A percentile compares a stretch with the other conserved stretches of the same genome.
Conservation (phyloP, 1,284 basidiomycete species). For the Irpex sp. region DNA sequence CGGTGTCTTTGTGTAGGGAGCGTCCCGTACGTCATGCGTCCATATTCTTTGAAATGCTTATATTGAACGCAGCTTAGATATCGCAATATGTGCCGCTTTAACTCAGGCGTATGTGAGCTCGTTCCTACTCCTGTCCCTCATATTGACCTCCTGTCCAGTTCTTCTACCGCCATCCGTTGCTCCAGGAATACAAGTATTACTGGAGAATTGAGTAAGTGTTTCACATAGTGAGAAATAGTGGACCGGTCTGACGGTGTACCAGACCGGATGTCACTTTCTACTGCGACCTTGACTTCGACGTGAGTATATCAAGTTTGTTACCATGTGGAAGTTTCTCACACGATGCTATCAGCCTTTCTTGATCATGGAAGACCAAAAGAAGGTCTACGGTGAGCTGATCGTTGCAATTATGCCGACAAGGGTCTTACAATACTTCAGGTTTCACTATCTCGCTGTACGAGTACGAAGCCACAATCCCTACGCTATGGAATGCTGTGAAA, state of each 20-base stretch:
- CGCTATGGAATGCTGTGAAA: conserved; percentile 60
- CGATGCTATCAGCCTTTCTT: conserved; percentile 77
- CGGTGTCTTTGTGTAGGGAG: conserved; percentile 40
- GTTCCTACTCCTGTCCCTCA: conserved; percentile 6
- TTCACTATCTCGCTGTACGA: conserved; percentile 69
- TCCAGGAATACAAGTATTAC: conserved; percentile 86
- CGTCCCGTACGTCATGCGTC: conserved; percentile 46
- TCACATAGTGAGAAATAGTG: background rate
- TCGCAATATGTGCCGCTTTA: conserved; percentile 92
- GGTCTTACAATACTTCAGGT: conserved; percentile 24
- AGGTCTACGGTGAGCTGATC: conserved; percentile 68
- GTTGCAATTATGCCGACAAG: no score
- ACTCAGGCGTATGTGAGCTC: conserved; percentile 74
- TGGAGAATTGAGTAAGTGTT: conserved; percentile 73
- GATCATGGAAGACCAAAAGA: conserved; percentile 84
- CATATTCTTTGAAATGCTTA: conserved; percentile 9
- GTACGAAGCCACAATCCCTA: conserved; percentile 63
- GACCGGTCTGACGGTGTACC: background rate
- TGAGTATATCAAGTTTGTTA: conserved; percentile 8
- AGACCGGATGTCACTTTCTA: conserved; percentile 32
- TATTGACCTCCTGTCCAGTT: conserved; percentile 44
- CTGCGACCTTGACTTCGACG: conserved; percentile 31
- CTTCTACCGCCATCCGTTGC: conserved; percentile 81
- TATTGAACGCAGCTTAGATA: conserved; percentile 43
- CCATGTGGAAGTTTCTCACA: background rate